Conservation (phyloP, 495 filamentous ascomycete species). For the Neurospora discreta region DNA sequence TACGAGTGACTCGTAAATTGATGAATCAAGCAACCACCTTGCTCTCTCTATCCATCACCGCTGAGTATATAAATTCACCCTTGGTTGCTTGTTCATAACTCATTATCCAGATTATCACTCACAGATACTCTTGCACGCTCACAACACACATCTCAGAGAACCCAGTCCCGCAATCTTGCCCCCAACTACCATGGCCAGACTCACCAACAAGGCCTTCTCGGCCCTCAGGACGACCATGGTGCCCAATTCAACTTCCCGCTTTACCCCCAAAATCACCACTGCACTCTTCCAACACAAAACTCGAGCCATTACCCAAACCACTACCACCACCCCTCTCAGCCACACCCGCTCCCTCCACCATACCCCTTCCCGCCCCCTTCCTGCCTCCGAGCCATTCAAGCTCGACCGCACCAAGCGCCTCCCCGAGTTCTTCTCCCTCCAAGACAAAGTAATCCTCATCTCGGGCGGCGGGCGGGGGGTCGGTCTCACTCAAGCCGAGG, state of each 20-base stretch:
- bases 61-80: not conserved
- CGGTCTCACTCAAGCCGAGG: constrained; percentile 68
- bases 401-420: constrained; percentile 25
- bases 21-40: not conserved
- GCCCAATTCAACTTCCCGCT: not conserved
- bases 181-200: not conserved
- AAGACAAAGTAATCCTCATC: constrained; percentile 64
- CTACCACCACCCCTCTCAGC: not conserved
- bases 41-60: not conserved
- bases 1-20: not conserved
- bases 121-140: not conserved
- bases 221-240: not conserved
- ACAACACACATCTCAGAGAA: not conserved
- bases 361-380: not conserved
- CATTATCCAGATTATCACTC: not conserved
- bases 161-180: not conserved
- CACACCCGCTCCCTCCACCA: constrained; percentile 7
- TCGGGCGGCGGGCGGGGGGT: constrained; percentile 72
- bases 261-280: not conserved
- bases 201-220: not conserved
- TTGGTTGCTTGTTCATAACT: not conserved
- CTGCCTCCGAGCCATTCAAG: not conserved
- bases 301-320: not conserved
- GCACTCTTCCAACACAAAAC: not conserved
- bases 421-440: constrained; percentile 77